A percentile compares a stretch with the other conserved stretches of the same genome.
phyloP scores from a whole-genome alignment of 2,329 filamentous ascomycete genomes.

The Trichoderma koningii region DNA sequence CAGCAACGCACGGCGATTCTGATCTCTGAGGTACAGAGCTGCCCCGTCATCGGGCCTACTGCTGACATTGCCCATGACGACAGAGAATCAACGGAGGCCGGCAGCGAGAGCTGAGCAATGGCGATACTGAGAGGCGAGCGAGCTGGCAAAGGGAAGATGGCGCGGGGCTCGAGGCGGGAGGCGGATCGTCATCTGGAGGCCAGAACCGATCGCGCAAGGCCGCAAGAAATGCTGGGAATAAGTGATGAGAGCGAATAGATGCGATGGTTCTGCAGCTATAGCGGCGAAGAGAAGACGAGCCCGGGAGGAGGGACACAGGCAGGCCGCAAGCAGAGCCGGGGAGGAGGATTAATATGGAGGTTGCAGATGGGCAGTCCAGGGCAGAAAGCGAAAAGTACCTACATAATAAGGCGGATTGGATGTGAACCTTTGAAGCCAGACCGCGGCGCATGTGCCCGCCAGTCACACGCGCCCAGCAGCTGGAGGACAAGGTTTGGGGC shows the following conservation, averaged over 20 bases:
- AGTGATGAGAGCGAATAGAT: conserved; percentile 29
- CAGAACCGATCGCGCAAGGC: conserved; percentile 24
- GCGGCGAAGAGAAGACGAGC: background rate
- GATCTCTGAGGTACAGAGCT: conserved; percentile 83
- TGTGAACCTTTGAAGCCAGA: too few species aligned
- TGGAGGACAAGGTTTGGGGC: conserved; percentile 6
- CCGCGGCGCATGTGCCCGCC: conserved; percentile 25
- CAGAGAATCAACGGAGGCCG: conserved; percentile 20
- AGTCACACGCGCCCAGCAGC: conserved; percentile 24
- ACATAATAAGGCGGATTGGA: background rate
- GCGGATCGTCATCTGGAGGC: conserved; percentile 33
- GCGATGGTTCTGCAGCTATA: conserved; percentile 23
- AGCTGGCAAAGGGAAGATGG: conserved; percentile 29
- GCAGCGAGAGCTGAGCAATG: conserved; percentile 12
- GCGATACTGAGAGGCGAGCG: conserved; percentile 26
- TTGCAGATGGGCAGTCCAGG: background rate
- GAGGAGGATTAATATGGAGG: conserved; percentile 18
- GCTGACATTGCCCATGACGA: conserved; percentile 86
- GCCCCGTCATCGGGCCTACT: conserved; percentile 85
- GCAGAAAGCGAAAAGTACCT: background rate
- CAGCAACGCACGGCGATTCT: conserved; percentile 74
- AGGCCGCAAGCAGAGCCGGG: conserved; percentile 13
- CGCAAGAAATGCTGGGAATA: conserved; percentile 29
- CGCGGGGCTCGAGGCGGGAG: conserved; percentile 35
- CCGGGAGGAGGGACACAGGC: conserved; percentile 5